Conservation (phyloP, 192 early-diverging fungal species). For the Linnemannia elongata region DNA sequence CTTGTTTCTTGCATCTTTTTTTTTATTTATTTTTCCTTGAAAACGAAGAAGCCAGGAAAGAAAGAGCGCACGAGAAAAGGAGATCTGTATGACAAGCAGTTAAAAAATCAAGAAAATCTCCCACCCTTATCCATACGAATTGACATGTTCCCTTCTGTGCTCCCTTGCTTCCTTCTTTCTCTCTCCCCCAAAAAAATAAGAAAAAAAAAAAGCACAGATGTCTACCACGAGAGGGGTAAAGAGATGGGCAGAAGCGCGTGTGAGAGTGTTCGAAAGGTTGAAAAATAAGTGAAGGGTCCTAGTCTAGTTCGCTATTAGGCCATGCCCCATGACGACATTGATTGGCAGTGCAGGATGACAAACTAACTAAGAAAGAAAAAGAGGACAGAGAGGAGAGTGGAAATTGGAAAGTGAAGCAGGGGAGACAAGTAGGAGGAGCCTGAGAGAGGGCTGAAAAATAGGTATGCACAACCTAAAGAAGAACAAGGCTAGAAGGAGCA, state of each 20-base stretch:
- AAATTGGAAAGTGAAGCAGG: neutral
- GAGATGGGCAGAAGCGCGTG: neutral
- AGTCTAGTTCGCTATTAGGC: neutral
- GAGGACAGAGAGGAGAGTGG: neutral
- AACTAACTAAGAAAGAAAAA: neutral
- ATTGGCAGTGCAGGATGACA: neutral
- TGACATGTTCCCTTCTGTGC: neutral
- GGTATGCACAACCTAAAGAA: neutral
- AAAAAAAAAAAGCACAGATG: neutral
- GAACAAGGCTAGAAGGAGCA: slow-evolving; percentile 1
- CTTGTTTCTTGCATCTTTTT: neutral
- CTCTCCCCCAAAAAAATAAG: neutral
- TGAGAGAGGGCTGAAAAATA: neutral
- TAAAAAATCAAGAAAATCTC: no score
- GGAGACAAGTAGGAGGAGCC: slow-evolving; percentile 2
- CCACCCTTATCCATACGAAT: no score
- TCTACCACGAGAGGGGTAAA: neutral
- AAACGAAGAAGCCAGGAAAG: no score
- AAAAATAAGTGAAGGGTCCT: neutral
- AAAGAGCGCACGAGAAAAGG: neutral
- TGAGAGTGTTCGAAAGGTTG: neutral
- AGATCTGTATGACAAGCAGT: no score
- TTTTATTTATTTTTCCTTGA: no score
- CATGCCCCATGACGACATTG: neutral
- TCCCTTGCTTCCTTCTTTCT: neutral